Base-by-base conservation (phyloP, 1,284 basidiomycete species). In the Malassezia dermatis region DNA sequence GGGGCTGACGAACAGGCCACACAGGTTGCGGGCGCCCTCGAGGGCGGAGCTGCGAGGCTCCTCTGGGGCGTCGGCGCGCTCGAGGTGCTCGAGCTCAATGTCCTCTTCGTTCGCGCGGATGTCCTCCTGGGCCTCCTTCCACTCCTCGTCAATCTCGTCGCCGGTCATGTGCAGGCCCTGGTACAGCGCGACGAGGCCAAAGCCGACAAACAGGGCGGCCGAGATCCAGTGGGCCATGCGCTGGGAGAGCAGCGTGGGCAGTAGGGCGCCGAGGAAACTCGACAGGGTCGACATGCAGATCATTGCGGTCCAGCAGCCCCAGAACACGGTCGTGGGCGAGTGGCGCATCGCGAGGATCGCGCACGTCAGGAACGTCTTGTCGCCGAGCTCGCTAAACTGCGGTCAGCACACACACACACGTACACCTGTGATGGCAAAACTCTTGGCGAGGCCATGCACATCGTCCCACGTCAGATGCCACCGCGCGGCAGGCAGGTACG, bases 261-360 rank as follows among this genome's bases (percentile, higher is more conserved):
- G 67, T 48, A 68, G 60, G 8, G 66, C 71, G 28, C 71, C 71
- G 10, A 74, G 50, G 10, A 69, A 34, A 3, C 70, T 64, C 6
- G 70, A 73, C 11, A 74, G 64, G 15, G 69, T 55, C 31, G 70
- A 73, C 93, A 99, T 99, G 76, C 95, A 77, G 43, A 87, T 81
- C 37, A 99, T 81, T 1, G 88, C 88, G 23, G 82, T 80, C 67
- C 96, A 86, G 1, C 91, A 90, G 44, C 93, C 93, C 1, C 81
- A 79, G 73, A 96, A 96, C 51, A 98, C 90, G 52, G 85, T 78
- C 42, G 85, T 69, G 12, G 89, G 84, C 0, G 88, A 83, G 72
- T 95, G 89, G 2, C 90, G 85, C 83, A 94, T 93, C 8, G 93
- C 88, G 64, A 99, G 85, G 66, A 99, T 91, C 54, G 93, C 94